Percentiles rank a stretch among this genome's conserved stretches.
Evolutionary conservation across 1,284 basidiomycete species (phyloP).

Genomic region (Blastosporella zonata): DNA sequence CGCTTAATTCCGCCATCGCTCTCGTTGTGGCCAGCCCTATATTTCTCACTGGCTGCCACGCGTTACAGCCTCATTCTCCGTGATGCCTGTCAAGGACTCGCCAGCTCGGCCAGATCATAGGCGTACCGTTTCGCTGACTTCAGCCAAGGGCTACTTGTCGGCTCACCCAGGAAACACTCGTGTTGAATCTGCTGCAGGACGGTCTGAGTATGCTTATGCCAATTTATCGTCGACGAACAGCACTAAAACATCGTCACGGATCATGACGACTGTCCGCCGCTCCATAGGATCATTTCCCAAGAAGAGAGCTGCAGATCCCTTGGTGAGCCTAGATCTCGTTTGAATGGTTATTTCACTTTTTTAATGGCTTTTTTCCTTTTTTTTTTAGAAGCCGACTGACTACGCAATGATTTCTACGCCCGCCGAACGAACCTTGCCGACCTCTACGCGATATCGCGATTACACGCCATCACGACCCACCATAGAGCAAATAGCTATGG

Average conservation of each 20-base stretch:
- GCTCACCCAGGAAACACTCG: slow-evolving; percentile 8
- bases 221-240: slow-evolving; percentile 14
- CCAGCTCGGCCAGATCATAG: slow-evolving; percentile 20
- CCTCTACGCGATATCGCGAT: slow-evolving; percentile 36
- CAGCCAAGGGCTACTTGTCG: slow-evolving; percentile 9
- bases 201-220: slow-evolving; percentile 5
- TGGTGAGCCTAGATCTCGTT: slow-evolving; percentile 25
- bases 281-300: slow-evolving; percentile 34
- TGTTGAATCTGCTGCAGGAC: slow-evolving; percentile 2
- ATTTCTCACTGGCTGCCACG: not conserved
- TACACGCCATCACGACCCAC: slow-evolving; percentile 51
- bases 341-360: no score
- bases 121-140: slow-evolving; percentile 15
- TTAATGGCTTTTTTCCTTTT: no score
- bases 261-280: slow-evolving; percentile 43
- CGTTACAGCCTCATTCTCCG: not conserved
- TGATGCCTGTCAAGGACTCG: slow-evolving; percentile 16
- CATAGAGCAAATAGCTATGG: slow-evolving; percentile 73
- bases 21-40: not conserved
- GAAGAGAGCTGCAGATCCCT: slow-evolving; percentile 30
- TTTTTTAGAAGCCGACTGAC: slow-evolving; percentile 21
- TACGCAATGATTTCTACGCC: slow-evolving; percentile 53
- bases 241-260: slow-evolving; percentile 35
- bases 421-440: slow-evolving; percentile 36
- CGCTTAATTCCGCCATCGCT: not conserved